Evolutionary conservation across 208 protist species (phyloP).

Genomic region (Vickermania ingenoplastis): DNA sequence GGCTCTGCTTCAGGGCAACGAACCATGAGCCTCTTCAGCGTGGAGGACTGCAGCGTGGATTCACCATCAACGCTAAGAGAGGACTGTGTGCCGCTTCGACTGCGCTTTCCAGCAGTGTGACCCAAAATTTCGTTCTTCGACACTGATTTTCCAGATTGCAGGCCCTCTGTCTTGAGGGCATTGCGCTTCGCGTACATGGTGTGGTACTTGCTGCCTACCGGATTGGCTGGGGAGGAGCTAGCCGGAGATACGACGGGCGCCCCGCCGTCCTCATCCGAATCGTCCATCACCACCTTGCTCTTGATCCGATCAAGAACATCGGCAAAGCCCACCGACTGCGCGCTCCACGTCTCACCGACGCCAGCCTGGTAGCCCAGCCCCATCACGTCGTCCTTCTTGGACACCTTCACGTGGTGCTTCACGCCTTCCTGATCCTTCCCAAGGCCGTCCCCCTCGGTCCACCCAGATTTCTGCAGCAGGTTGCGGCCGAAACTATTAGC

Average conservation of each 20-base stretch:
- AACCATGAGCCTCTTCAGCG: conserved; percentile 63
- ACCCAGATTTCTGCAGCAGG: conserved; percentile 86
- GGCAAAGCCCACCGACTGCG: conserved; percentile 81
- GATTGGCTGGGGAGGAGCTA: conserved; percentile 7
- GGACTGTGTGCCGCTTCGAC: background rate
- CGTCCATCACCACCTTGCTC: conserved; percentile 14
- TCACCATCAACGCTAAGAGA: background rate
- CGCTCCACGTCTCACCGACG: conserved; percentile 77
- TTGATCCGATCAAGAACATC: conserved; percentile 79
- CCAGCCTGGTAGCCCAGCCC: conserved; percentile 79
- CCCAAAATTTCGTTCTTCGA: conserved; percentile 14
- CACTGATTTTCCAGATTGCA: conserved; percentile 23
- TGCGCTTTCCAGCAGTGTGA: background rate
- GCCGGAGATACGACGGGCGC: background rate
- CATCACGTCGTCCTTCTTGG: conserved; percentile 77
- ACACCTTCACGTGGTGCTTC: conserved; percentile 80
- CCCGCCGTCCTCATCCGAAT: conserved; percentile 20
- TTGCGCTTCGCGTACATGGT: conserved; percentile 83
- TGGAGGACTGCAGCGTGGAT: conserved; percentile 48
- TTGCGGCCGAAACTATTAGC: conserved; percentile 77
- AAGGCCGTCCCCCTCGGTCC: conserved; percentile 83
- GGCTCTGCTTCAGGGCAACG: conserved; percentile 59
- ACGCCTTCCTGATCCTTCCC: conserved; percentile 80
- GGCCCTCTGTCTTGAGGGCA: conserved; percentile 74
- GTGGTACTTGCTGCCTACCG: conserved; percentile 44